Evolutionary conservation across 2,329 filamentous ascomycete genomes (phyloP).

Genomic region (Aspergillus sp.): DNA sequence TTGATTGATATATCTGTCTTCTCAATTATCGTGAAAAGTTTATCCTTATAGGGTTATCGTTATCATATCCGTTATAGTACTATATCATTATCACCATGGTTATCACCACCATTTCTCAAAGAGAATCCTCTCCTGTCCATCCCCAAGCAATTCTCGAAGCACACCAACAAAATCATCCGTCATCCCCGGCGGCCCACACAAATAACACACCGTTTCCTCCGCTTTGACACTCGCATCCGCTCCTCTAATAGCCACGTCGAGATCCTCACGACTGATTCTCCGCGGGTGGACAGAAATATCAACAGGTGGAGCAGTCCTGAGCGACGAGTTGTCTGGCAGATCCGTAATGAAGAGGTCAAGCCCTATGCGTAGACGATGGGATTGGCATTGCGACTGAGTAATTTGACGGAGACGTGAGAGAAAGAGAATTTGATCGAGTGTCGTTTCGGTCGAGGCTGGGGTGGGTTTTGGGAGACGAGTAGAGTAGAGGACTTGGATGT

Average conservation of each 20-base stretch:
- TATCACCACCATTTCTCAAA: slow-evolving; percentile 59
- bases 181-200: slow-evolving; percentile 64
- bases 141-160: slow-evolving; percentile 32
- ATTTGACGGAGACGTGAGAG: slow-evolving; percentile 39
- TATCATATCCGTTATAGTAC: background rate
- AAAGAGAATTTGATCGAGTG: slow-evolving; percentile 39
- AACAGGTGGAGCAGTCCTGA: slow-evolving; percentile 8
- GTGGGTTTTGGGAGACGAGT: slow-evolving; percentile 34
- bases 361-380: slow-evolving; percentile 20
- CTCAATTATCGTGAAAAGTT: background rate
- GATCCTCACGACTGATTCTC: slow-evolving; percentile 32
- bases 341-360: slow-evolving; percentile 32
- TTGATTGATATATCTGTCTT: background rate
- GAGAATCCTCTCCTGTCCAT: slow-evolving; percentile 45
- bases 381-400: slow-evolving; percentile 22
- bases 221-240: slow-evolving; percentile 22
- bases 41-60: background rate
- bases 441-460: slow-evolving; percentile 6
- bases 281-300: slow-evolving; percentile 22
- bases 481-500: slow-evolving; percentile 60
- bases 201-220: slow-evolving; percentile 50
- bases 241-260: slow-evolving; percentile 24
- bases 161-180: slow-evolving; percentile 57
- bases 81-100: background rate
- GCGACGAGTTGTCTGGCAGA: slow-evolving; percentile 5